Evolutionary conservation across 345 rosid genomes (phyloP).

Genomic region (Sonneratia caseolaris): DNA sequence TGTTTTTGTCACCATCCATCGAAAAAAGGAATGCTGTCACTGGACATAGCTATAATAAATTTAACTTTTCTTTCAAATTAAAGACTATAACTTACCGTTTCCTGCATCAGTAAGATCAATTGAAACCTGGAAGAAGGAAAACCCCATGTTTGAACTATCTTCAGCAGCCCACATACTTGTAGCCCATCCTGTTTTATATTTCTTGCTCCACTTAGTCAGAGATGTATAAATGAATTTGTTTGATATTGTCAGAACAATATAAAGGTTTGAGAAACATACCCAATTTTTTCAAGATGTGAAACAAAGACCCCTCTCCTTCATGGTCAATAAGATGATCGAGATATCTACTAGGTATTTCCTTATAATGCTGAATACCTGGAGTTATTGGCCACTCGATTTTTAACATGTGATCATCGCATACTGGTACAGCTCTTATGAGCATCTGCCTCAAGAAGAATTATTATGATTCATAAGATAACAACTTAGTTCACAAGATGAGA

Average conservation of each 20-base stretch:
- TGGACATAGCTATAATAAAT: conserved; percentile 1
- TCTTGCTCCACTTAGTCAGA: neutral
- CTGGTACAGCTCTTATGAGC: conserved; percentile 67
- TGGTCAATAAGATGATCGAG: conserved; percentile 79
- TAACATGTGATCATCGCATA: conserved; percentile 65
- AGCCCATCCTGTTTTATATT: conserved; percentile 63
- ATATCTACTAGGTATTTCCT: conserved; percentile 65
- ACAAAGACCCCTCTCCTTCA: conserved; percentile 84
- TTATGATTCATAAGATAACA: neutral
- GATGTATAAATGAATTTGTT: neutral
- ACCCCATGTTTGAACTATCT: conserved; percentile 34
- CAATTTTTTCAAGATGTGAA: conserved; percentile 57
- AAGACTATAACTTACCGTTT: conserved; percentile 40
- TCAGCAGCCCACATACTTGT: conserved; percentile 54
- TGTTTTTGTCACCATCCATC: conserved; percentile 16
- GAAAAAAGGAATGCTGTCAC: neutral
- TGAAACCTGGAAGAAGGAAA: conserved; percentile 56
- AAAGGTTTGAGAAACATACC: conserved; percentile 35
- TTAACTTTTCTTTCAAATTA: neutral
- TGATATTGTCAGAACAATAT: neutral
- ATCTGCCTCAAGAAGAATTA: conserved; percentile 28
- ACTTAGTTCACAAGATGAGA: neutral
- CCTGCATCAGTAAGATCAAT: conserved; percentile 79
- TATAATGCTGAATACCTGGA: conserved; percentile 62
- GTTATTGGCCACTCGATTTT: conserved; percentile 69